Percentiles rank a stretch among this genome's conserved stretches.
Evolutionary conservation across 495 filamentous ascomycete genomes (phyloP).

Genomic region (Penicillium chermesinum): DNA sequence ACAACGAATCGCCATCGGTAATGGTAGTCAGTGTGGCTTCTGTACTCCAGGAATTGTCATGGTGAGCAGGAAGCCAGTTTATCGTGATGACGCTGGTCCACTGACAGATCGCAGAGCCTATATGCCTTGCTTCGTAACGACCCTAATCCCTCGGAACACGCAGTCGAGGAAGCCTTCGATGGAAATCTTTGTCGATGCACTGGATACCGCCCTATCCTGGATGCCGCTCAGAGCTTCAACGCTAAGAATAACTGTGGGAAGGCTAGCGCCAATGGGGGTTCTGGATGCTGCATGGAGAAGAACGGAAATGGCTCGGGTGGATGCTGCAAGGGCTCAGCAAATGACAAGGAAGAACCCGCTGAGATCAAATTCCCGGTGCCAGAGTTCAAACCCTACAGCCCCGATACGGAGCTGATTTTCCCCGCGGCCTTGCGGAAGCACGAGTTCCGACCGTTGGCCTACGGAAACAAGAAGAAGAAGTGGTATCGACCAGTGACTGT

Average conservation of each 20-base stretch:
- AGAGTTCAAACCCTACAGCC: slow-evolving; percentile 87
- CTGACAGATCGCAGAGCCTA: slow-evolving; percentile 17
- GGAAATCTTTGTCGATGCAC: slow-evolving; percentile 96
- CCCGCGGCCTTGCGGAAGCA: slow-evolving; percentile 79
- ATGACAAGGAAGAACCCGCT: slow-evolving; percentile 11
- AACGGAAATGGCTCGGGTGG: slow-evolving; percentile 31
- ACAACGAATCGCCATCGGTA: slow-evolving; percentile 72
- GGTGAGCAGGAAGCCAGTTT: slow-evolving; percentile 39
- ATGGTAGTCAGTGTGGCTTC: slow-evolving; percentile 68
- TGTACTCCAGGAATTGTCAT: slow-evolving; percentile 98
- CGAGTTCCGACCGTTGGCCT: slow-evolving; percentile 71
- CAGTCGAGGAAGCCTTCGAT: slow-evolving; percentile 46
- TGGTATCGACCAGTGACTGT: slow-evolving; percentile 91
- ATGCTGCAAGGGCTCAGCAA: slow-evolving; percentile 32
- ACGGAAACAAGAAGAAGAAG: slow-evolving; percentile 90
- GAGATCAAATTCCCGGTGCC: slow-evolving; percentile 28
- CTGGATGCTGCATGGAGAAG: slow-evolving; percentile 53
- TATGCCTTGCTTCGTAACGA: slow-evolving; percentile 65
- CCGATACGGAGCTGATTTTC: slow-evolving; percentile 93
- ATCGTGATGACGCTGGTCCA: too few species aligned
- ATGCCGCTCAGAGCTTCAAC: slow-evolving; percentile 69
- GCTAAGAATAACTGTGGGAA: slow-evolving; percentile 37
- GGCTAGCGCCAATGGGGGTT: slow-evolving; percentile 41
- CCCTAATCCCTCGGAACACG: slow-evolving; percentile 26
- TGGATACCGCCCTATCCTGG: slow-evolving; percentile 88